Evolutionary conservation across 495 filamentous ascomycete species (phyloP).

Genomic region (Lentithecium fluviatile): DNA sequence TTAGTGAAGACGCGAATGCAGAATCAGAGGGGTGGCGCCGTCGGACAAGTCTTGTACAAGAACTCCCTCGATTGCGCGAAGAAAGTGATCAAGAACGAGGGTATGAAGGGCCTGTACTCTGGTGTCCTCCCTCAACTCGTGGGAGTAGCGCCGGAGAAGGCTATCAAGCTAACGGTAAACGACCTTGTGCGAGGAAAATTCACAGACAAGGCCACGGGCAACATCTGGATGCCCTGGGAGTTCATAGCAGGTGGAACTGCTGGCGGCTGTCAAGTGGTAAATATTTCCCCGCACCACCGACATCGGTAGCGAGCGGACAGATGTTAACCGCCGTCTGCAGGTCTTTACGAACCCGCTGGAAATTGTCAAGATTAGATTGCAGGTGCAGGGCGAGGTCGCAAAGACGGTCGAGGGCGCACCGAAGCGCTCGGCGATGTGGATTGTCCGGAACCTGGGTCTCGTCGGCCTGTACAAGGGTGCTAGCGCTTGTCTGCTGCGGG

Average conservation of each 20-base stretch:
- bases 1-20: conserved; percentile 98
- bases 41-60: conserved; percentile 88
- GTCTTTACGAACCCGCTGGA: conserved; percentile 96
- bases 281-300: conserved; percentile 40
- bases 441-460: conserved; percentile 92
- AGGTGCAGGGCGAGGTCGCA: conserved; percentile 93
- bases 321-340: conserved; percentile 45
- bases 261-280: conserved; percentile 93
- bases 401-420: conserved; percentile 82
- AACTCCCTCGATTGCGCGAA: conserved; percentile 91
- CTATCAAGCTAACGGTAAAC: conserved; percentile 98
- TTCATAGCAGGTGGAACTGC: conserved; percentile 85
- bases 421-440: conserved; percentile 93
- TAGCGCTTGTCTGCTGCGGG: conserved; percentile 90
- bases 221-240: conserved; percentile 71
- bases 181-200: conserved; percentile 79
- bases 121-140: conserved; percentile 93
- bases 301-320: conserved; percentile 2
- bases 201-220: conserved; percentile 70
- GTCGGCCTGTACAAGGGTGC: conserved; percentile 96
- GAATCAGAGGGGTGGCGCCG: conserved; percentile 79
- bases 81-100: conserved; percentile 92
- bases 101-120: conserved; percentile 84
- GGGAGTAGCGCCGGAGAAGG: conserved; percentile 96
- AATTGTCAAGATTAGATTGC: conserved; percentile 97